phyloP scores from a whole-genome alignment of 177 flowering plant species.

The Tripterygium wilfordii region DNA sequence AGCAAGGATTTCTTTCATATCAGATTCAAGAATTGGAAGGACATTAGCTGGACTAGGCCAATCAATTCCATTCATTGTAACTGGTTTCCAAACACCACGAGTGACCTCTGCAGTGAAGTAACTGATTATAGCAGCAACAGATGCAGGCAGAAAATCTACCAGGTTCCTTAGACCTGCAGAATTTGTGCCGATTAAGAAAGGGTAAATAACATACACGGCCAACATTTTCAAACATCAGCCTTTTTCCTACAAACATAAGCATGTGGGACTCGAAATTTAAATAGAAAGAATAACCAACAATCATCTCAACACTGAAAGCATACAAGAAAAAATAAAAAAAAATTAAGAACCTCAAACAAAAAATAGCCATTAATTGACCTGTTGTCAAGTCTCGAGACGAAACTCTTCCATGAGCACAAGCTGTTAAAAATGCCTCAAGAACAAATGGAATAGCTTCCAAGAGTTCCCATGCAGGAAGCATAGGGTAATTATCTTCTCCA shows the following conservation, averaged over 20 bases:
- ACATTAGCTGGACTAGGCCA: constrained; percentile 98
- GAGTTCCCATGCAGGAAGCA: constrained; percentile 89
- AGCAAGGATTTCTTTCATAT: constrained; percentile 68
- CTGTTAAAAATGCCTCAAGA: constrained; percentile 78
- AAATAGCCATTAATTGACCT: constrained; percentile 37
- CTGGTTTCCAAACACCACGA: constrained; percentile 94
- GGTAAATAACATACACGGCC: too few relatives aligned
- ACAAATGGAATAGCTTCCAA: constrained; percentile 86
- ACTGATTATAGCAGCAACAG: constrained; percentile 68
- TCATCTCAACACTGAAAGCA: neutral
- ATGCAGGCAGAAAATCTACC: constrained; percentile 89
- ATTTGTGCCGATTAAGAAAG: too few relatives aligned
- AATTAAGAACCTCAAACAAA: neutral
- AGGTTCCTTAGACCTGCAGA: constrained; percentile 86
- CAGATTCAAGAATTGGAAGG: constrained; percentile 55
- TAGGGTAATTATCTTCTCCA: constrained; percentile 50
- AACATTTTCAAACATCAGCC: too few relatives aligned
- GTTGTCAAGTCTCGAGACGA: constrained; percentile 86
- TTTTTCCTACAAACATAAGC: too few relatives aligned
- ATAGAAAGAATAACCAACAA: constrained; percentile 1
- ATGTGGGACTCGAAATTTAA: neutral
- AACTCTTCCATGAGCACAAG: constrained; percentile 81
- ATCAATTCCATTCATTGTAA: constrained; percentile 87
- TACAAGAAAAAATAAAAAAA: neutral
- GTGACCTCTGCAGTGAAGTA: constrained; percentile 89